Evolutionary conservation across 305 asterid genomes (phyloP), one percentile per base, ranked within the genome.

Genomic region (Lippia alba): DNA sequence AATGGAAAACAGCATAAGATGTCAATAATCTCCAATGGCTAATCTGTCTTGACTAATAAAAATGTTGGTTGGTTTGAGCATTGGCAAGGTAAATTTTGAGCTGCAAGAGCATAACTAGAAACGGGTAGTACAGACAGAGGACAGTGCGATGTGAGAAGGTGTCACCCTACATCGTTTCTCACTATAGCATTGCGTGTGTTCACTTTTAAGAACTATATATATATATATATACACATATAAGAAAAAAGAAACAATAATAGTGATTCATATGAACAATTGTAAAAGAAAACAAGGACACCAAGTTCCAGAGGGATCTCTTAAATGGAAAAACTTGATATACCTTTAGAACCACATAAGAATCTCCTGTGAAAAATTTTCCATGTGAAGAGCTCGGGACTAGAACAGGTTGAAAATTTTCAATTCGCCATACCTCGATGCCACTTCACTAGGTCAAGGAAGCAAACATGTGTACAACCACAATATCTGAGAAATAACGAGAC

Each of bases 371-470:
- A 79, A 94, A 91, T 54, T 91, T 94, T 58, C 99, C 97, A 69
- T 86, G 81, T 32, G 88, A 84, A 57, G 96, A 80, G 69, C 79
- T 81, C 44, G 89, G 83, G 78, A 94, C 74, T 46, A 84, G 79
- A 58, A 90, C 96, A 18, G 97, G 97, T 46, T 74, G 69, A 62
- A 90, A 87, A 66, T 86, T 88, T 80, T 91, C 96, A 51, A 94
- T 91, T 75, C 92, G 85, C 97, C 99, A 94, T 71, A 94, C 85
- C 86, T 94, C 99, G 67, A 86, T 81, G 71, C 99, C 97, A 33
- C 99, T 94, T 56, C 68, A 57, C 10, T 63, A 60, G 82, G 91
- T 91, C 77, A 88, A 91, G 97, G 90, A 84, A 72, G 66, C 81
- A 74, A 63, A 65, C 40, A 67, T 15, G 34, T 62, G 71, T 45